Base-by-base conservation (phyloP, 495 filamentous ascomycete genomes). In the Thermochaetoides thermophila region DNA sequence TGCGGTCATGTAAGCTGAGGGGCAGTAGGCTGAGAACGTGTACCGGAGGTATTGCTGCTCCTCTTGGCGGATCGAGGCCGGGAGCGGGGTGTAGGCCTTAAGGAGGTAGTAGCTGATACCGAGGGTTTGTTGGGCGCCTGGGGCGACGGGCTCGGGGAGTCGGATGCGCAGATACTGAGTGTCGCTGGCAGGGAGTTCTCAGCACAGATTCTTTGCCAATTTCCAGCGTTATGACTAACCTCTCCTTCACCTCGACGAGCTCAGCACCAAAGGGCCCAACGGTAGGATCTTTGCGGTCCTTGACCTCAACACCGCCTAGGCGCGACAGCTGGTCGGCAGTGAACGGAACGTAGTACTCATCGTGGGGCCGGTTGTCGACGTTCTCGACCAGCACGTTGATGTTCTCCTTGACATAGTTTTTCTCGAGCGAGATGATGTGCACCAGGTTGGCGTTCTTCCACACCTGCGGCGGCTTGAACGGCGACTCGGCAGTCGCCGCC, bases 361-460 rank as follows among this genome's bases (percentile, higher is more conserved):
- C 67, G 50, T 96, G 89, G 7, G 84, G 69, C 31, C 74, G 58
- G 16, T 55, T 57, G 23, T 68, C 73, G 43, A 78, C 61, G 58
- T 97, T 97, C 68, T 97, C 84, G 31, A 96, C 76, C 17, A 92
- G 66, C 7, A 93, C 81, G 61, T 96, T 95, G 68, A 94, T 73
- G 9, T 72, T 79, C 52, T 96, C 85, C 45, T 82, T 78, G 14
- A 73, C 73, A 48, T 87, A 96, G 38, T 73, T 76, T 61, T 94
- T 95, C 50, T 95, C 87, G 34, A 95, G 56, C 47, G 92, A 94
- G 45, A 85, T 76, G 35, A 80, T 77, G 38, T 92, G 81, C 34
- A 96, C 74, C 16, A 95, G 53, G 56, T 96, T 96, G 43, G 69
- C 66, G 56, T 96, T 92, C 56, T 84, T 81, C 60, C 91, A 97